Percentiles rank a stretch among this genome's conserved stretches.
Evolutionary conservation across 2,329 filamentous ascomycete species (phyloP).

Genomic region (Hypoxylon sp.): DNA sequence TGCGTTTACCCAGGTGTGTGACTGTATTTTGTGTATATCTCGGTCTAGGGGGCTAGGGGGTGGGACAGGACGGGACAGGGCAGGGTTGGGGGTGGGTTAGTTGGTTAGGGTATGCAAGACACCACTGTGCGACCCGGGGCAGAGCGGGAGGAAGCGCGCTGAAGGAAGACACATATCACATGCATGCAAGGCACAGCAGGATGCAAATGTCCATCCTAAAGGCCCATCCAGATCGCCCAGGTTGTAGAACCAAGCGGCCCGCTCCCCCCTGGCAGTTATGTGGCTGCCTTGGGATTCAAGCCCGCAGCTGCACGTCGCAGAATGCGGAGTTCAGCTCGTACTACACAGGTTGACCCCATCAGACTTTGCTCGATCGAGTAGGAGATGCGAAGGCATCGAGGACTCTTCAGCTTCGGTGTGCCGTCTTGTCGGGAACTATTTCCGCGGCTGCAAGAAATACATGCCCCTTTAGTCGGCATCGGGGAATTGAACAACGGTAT

Average conservation of each 20-base stretch:
- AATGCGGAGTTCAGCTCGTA: slow-evolving; percentile 16
- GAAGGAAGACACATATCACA: slow-evolving; percentile 8
- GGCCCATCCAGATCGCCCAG: slow-evolving; percentile 16
- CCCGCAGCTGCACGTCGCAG: slow-evolving; percentile 14
- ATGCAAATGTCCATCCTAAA: slow-evolving; percentile 1
- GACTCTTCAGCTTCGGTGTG: neutral
- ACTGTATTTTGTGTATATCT: slow-evolving; percentile 1
- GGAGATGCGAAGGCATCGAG: slow-evolving; percentile 21
- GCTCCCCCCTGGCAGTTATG: neutral
- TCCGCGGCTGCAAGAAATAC: slow-evolving; percentile 2
- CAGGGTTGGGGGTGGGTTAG: neutral
- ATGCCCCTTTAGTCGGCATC: neutral
- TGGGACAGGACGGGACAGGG: neutral
- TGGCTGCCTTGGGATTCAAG: slow-evolving; percentile 10
- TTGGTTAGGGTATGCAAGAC: slow-evolving; percentile 12
- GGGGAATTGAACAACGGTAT: neutral
- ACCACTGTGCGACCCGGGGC: slow-evolving; percentile 16
- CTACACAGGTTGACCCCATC: slow-evolving; percentile 2
- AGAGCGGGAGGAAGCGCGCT: slow-evolving; percentile 18
- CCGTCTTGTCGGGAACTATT: neutral
- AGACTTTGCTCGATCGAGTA: slow-evolving; percentile 33
- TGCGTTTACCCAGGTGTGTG: slow-evolving; percentile 10
- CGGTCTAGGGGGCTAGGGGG: neutral
- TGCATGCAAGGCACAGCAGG: slow-evolving; percentile 37
- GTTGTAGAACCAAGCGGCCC: slow-evolving; percentile 1